A percentile compares a stretch with the other conserved stretches of the same genome.
These are phyloP conservation scores for Helotiales sp. DNA, from an alignment of 2,329 filamentous ascomycete species.

Conservation along the genomic window DNA sequence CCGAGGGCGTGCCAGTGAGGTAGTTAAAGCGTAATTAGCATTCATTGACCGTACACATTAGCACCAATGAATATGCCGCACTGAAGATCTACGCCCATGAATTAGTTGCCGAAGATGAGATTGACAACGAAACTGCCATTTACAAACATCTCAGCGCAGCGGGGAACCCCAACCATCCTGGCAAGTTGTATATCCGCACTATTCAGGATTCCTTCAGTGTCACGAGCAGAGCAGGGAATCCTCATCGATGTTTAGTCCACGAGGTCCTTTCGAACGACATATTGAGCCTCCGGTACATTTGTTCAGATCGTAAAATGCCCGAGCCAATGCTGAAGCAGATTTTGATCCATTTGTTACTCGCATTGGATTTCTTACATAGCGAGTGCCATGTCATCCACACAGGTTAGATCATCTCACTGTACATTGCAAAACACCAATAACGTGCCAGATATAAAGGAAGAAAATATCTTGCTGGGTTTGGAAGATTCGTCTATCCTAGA, in stretches of 20 bases:
- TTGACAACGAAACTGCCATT: slow-evolving; percentile 34
- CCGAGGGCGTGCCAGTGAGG: slow-evolving; percentile 21
- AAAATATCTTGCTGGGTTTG: slow-evolving; percentile 34
- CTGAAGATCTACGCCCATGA: slow-evolving; percentile 34
- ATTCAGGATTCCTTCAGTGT: slow-evolving; percentile 35
- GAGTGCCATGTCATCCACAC: slow-evolving; percentile 99
- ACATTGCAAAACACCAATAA: slow-evolving; percentile 27
- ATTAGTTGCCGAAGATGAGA: slow-evolving; percentile 36
- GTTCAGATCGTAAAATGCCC: slow-evolving; percentile 25
- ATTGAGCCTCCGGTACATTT: slow-evolving; percentile 28
- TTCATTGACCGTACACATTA: slow-evolving; percentile 33
- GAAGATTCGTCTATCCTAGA: slow-evolving; percentile 33
- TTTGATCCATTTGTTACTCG: slow-evolving; percentile 92
- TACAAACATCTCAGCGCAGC: slow-evolving; percentile 35
- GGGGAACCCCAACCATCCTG: slow-evolving; percentile 33
- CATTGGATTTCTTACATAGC: slow-evolving; percentile 91
- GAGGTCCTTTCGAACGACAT: slow-evolving; percentile 34
- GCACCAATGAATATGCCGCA: slow-evolving; percentile 36
- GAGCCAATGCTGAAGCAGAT: slow-evolving; percentile 83
- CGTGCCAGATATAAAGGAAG: slow-evolving; percentile 35
- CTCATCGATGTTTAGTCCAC: slow-evolving; percentile 36
- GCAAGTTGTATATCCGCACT: slow-evolving; percentile 29
- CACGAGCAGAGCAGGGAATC: slow-evolving; percentile 31
- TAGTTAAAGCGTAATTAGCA: slow-evolving; percentile 8
- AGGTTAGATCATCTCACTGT: slow-evolving; percentile 51